Evolutionary conservation across 1,139 yeast genomes (phyloP), one percentile per base, ranked within the genome.

Genomic region (Waltiozyma sp.): DNA sequence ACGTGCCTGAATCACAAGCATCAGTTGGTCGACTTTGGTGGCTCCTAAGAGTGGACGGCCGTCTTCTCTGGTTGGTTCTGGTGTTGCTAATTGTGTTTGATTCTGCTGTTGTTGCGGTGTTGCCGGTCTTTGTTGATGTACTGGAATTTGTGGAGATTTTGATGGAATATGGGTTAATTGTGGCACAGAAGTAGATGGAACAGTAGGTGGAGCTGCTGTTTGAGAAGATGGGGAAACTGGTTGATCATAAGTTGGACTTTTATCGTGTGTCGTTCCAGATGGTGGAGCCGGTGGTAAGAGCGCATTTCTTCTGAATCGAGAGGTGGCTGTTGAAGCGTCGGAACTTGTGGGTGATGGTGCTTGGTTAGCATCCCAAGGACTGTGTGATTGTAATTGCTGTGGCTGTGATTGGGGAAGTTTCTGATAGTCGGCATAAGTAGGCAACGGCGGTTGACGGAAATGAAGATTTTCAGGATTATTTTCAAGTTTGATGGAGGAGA

Each of bases 1-100:
- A 45, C 93, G 71, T 0, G 96, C 94, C 60, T 88, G 95, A 44
- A 88, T 82, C 34, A 87, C 85, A 45, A 88, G 69, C 95, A 88
- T 86, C 56, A 88, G 66, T 55, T 83, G 93, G 61, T 88, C 96
- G 38, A 88, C 86, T 57, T 83, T 83, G 0, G 96, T 86, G 2
- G 91, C 88, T 0, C 95, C 96, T 15, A 86, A 63, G 31, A 80
- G 65, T 5, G 89, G 89, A 40, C 81, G 66, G 2, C 79, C 80
- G 55, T 77, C 80, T 40, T 75, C 82, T 4, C 66, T 60, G 43
- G 65, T 40, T 42, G 28, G 53, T 40, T 45, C 40, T 31, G 45
- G 44, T 28, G 41, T 38, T 37, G 41, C 45, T 39, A 37, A 39
- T 41, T 39, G 49, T 43, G 11, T 40, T 28, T 38, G 43, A 38